Evolutionary conservation across 169 alveolate genomes (phyloP).

Genomic region (Eimeria zaria): DNA sequence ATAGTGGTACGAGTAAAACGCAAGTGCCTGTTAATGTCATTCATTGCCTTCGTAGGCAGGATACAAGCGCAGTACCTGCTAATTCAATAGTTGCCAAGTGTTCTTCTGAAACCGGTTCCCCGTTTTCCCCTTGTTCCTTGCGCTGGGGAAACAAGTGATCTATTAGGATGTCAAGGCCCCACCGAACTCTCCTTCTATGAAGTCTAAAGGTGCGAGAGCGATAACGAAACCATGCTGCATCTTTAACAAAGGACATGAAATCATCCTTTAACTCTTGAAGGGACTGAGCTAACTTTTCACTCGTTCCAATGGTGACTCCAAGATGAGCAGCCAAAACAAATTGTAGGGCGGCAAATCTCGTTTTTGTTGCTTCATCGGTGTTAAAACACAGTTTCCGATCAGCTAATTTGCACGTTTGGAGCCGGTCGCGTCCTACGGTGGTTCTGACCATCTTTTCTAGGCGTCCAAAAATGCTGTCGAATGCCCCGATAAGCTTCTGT

Average conservation of each 20-base stretch:
- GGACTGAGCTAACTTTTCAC: neutral
- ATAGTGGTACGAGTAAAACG: neutral
- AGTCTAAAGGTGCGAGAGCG: neutral
- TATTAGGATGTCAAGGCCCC: constrained; percentile 63
- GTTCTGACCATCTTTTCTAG: constrained; percentile 53
- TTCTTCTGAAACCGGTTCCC: neutral
- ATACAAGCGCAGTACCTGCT: constrained; percentile 30
- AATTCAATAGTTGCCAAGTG: constrained; percentile 4
- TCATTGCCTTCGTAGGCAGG: neutral
- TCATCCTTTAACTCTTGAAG: constrained; percentile 4
- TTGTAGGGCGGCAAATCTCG: constrained; percentile 48
- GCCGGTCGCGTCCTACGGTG: constrained; percentile 31
- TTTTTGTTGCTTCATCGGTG: constrained; percentile 42
- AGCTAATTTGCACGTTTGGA: constrained; percentile 33
- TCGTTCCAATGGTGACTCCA: constrained; percentile 44
- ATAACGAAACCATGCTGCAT: constrained; percentile 65
- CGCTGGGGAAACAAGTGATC: constrained; percentile 34
- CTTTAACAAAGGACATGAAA: constrained; percentile 57
- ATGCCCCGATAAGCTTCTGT: constrained; percentile 26
- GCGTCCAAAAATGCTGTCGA: constrained; percentile 46
- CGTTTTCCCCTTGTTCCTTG: neutral
- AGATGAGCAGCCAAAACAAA: constrained; percentile 51
- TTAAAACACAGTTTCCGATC: constrained; percentile 31
- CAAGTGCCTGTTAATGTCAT: neutral
- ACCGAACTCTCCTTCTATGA: constrained; percentile 6